Percentiles rank a stretch among this genome's conserved stretches.
Conservation (phyloP, 345 rosid genomes). For the Acer campestre region DNA sequence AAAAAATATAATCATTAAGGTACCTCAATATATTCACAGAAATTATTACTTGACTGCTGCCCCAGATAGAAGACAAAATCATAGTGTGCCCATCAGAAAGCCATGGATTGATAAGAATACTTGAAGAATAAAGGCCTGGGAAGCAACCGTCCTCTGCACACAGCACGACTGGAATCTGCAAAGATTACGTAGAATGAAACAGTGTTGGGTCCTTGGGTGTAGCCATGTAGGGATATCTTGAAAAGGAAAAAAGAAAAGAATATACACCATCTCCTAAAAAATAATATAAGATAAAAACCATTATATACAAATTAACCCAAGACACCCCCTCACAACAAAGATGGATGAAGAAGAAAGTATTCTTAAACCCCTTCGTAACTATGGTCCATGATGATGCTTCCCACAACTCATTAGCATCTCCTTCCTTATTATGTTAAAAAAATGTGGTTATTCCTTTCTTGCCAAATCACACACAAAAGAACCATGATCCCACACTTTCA, state of each 20-base stretch:
- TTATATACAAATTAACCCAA: no score
- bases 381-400: no score
- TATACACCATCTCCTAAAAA: no score
- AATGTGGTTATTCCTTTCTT: no score
- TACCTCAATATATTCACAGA: slow-evolving; percentile 72
- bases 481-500: no score
- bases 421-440: no score
- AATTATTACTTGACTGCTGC: slow-evolving; percentile 69
- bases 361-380: no score
- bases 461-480: no score
- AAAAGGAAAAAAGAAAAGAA: background rate
- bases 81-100: slow-evolving; percentile 86
- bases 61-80: slow-evolving; percentile 74
- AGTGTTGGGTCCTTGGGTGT: background rate
- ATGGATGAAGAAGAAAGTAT: no score
- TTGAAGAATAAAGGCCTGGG: slow-evolving; percentile 76
- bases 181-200: slow-evolving; percentile 18
- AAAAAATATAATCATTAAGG: slow-evolving; percentile 6
- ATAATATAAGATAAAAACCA: no score
- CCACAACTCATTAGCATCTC: no score
- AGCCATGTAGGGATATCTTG: background rate
- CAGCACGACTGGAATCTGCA: slow-evolving; percentile 73
- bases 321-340: no score
- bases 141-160: slow-evolving; percentile 76
- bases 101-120: slow-evolving; percentile 68